Evolutionary conservation across 352 stramenopile species (phyloP).

Genomic region (Pythium volutum): DNA sequence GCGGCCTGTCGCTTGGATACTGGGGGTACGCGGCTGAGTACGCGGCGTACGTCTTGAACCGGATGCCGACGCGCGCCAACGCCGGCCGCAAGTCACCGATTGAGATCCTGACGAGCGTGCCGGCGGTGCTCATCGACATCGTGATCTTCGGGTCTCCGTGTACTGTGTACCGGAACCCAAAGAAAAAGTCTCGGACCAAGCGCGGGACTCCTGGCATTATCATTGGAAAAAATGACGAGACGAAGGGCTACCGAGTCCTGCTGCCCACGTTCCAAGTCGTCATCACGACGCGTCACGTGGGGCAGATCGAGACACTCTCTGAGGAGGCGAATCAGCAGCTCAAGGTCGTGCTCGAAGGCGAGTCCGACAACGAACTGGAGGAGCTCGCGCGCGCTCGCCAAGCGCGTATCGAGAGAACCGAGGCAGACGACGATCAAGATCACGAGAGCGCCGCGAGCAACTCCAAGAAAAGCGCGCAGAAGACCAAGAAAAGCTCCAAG

Average conservation of each 20-base stretch:
- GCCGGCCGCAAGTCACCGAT: conserved; percentile 8
- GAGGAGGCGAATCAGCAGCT: conserved; percentile 17
- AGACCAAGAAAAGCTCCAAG: too few species aligned
- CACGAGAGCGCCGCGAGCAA: too few species aligned
- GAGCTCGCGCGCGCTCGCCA: conserved; percentile 5
- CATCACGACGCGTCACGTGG: conserved; percentile 18
- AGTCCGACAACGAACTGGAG: conserved; percentile 8
- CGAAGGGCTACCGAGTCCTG: conserved; percentile 23
- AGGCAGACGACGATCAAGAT: too few species aligned
- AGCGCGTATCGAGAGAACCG: neutral
- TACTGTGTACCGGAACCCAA: conserved; percentile 9
- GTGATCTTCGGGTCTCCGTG: conserved; percentile 23
- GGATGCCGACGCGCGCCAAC: conserved; percentile 22
- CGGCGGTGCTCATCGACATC: neutral
- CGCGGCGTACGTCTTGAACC: conserved; percentile 27
- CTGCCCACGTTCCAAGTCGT: conserved; percentile 14
- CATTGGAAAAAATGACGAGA: conserved; percentile 21
- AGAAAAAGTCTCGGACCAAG: conserved; percentile 15
- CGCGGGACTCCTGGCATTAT: conserved; percentile 9
- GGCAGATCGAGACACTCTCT: conserved; percentile 19
- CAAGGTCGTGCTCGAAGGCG: neutral
- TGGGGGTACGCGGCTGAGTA: conserved; percentile 30
- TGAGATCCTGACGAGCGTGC: conserved; percentile 10
- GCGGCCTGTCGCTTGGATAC: conserved; percentile 23
- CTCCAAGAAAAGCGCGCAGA: too few species aligned